These are phyloP conservation scores for Trichoderma sp. DNA, from an alignment of 2,329 filamentous ascomycete genomes.

Conservation along the genomic window DNA sequence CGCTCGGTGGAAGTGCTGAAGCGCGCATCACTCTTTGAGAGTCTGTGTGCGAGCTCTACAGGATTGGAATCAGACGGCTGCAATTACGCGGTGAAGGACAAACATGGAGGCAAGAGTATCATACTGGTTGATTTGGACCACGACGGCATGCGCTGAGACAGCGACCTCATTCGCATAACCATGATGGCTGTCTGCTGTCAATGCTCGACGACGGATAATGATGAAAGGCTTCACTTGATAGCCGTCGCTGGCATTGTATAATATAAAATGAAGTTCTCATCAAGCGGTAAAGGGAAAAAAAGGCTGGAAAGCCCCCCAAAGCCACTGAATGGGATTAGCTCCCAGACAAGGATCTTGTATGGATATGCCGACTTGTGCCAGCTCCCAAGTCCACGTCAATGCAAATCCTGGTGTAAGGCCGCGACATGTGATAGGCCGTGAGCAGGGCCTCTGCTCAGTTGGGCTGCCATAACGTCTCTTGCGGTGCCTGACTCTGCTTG, in stretches of 20 bases:
- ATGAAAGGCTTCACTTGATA: not conserved
- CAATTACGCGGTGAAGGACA: constrained; percentile 1
- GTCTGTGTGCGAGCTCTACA: constrained; percentile 4
- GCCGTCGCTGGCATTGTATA: constrained; percentile 13
- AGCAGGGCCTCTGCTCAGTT: constrained; percentile 9
- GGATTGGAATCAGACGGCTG: not conserved
- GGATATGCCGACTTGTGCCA: constrained; percentile 15
- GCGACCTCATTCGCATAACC: constrained; percentile 15
- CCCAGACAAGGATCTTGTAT: not conserved
- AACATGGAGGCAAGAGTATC: not conserved
- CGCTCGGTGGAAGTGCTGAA: constrained; percentile 14
- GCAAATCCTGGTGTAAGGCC: constrained; percentile 11
- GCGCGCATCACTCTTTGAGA: constrained; percentile 7
- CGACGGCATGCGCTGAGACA: constrained; percentile 13
- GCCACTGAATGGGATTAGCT: constrained; percentile 12
- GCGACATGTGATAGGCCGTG: constrained; percentile 13
- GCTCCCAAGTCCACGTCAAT: constrained; percentile 13
- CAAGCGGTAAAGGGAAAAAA: constrained; percentile 18
- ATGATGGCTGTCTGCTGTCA: not conserved
- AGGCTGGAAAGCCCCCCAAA: not conserved
- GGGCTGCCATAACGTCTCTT: constrained; percentile 10
- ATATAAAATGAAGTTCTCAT: constrained; percentile 17
- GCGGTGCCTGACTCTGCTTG: constrained; percentile 17
- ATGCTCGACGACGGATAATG: not conserved
- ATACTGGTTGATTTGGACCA: constrained; percentile 15